A percentile compares a stretch with the other conserved stretches of the same genome.
phyloP scores from a whole-genome alignment of 768 basidiomycete genomes.

The Leccinum barrowsii region DNA sequence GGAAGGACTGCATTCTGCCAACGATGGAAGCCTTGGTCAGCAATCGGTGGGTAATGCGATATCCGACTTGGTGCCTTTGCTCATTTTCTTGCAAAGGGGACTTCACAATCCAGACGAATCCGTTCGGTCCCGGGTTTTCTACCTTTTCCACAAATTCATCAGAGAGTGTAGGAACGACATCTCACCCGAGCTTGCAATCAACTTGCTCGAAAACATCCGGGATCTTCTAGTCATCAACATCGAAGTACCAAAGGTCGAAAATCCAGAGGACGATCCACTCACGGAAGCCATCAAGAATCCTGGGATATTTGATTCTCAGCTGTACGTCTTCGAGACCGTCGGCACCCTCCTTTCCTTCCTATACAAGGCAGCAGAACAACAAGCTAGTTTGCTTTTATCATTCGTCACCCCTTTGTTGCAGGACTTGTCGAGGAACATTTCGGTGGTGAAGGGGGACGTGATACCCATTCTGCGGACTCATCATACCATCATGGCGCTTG shows the following conservation, averaged over 20 bases:
- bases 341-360: constrained; percentile 83
- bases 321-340: constrained; percentile 91
- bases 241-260: constrained; percentile 74
- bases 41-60: constrained; percentile 50
- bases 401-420: constrained; percentile 80
- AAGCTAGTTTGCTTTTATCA: constrained; percentile 65
- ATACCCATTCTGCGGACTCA: constrained; percentile 84
- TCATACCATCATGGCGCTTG: constrained; percentile 91
- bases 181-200: constrained; percentile 63
- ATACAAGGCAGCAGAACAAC: constrained; percentile 61
- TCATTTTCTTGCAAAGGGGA: constrained; percentile 50
- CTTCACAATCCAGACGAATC: constrained; percentile 72
- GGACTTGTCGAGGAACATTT: constrained; percentile 58
- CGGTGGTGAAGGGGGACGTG: constrained; percentile 56
- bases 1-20: constrained; percentile 83
- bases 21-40: constrained; percentile 88
- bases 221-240: constrained; percentile 78
- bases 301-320: constrained; percentile 77
- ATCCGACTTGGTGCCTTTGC: neutral
- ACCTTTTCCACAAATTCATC: constrained; percentile 91
- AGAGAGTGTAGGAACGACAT: constrained; percentile 79
- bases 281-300: constrained; percentile 76
- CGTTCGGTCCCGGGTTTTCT: constrained; percentile 78
- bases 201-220: constrained; percentile 67
- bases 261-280: constrained; percentile 67